Conservation (phyloP, 441 rosid genomes). For the Eutrema salsugineum region DNA sequence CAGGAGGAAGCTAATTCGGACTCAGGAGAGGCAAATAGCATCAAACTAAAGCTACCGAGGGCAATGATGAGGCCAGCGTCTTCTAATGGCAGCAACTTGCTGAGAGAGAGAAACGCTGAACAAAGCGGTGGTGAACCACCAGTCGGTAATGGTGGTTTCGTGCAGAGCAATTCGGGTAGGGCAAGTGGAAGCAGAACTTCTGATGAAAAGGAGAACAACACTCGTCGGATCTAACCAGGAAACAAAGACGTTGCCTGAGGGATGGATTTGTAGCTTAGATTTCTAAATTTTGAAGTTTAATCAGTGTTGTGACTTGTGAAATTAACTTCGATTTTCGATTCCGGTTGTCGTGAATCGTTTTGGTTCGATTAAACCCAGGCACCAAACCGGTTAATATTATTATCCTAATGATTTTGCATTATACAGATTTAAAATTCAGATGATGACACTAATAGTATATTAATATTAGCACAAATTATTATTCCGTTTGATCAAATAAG, state of each 20-base stretch:
- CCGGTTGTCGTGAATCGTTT: not conserved
- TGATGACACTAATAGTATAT: not conserved
- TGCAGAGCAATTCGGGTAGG: conserved; percentile 42
- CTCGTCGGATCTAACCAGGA: conserved; percentile 27
- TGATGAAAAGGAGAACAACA: conserved; percentile 80
- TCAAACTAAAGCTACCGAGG: conserved; percentile 74
- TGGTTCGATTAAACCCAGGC: not conserved
- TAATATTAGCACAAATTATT: no score
- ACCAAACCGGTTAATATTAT: not conserved
- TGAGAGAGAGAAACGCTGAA: conserved; percentile 85
- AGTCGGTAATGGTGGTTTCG: conserved; percentile 31
- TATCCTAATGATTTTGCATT: not conserved
- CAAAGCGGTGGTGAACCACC: conserved; percentile 49
- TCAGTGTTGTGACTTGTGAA: not conserved
- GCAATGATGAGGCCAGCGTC: conserved; percentile 73
- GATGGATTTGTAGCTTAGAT: not conserved
- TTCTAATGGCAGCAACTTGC: conserved; percentile 52
- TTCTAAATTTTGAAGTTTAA: not conserved
- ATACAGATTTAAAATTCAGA: not conserved
- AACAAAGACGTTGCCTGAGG: conserved; percentile 5
- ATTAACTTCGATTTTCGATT: not conserved
- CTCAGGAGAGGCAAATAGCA: conserved; percentile 32
- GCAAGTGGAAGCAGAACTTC: conserved; percentile 41
- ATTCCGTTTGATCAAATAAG: no score
- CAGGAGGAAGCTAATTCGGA: conserved; percentile 22